Evolutionary conservation across 2,329 filamentous ascomycete species (phyloP).

Genomic region (Verticillium zaregamsianum): DNA sequence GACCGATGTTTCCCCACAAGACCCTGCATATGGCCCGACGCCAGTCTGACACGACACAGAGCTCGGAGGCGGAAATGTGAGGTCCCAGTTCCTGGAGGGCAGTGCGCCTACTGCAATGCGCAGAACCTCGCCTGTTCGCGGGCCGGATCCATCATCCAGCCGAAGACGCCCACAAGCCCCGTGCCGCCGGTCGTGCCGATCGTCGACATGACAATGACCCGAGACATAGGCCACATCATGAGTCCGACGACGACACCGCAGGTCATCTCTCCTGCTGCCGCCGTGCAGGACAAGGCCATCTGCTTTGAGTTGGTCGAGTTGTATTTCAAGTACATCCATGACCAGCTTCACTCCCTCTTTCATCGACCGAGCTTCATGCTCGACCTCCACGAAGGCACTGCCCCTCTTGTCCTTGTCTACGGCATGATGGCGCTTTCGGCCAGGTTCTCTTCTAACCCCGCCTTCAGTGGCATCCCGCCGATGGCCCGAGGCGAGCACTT

Average conservation of each 20-base stretch:
- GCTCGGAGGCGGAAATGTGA: slow-evolving; percentile 13
- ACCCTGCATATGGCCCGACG: background rate
- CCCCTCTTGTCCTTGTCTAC: slow-evolving; percentile 16
- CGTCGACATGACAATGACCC: slow-evolving; percentile 2
- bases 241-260: slow-evolving; percentile 3
- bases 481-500: slow-evolving; percentile 18
- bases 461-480: slow-evolving; percentile 15
- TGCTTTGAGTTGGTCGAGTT: slow-evolving; percentile 22
- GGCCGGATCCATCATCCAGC: slow-evolving; percentile 14
- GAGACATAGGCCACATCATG: background rate
- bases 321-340: slow-evolving; percentile 28
- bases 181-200: slow-evolving; percentile 3
- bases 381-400: slow-evolving; percentile 16
- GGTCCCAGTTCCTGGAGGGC: slow-evolving; percentile 11
- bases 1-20: background rate
- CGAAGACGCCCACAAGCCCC: slow-evolving; percentile 5
- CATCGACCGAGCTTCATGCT: slow-evolving; percentile 21
- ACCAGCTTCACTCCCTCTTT: slow-evolving; percentile 27
- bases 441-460: slow-evolving; percentile 16
- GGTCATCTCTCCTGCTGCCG: slow-evolving; percentile 7
- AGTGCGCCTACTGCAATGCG: slow-evolving; percentile 12
- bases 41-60: background rate
- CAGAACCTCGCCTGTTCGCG: slow-evolving; percentile 14
- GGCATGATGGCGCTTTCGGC: slow-evolving; percentile 20
- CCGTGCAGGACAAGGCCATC: slow-evolving; percentile 11